These are phyloP conservation scores for Brettanomyces nanus DNA, from an alignment of 805 yeast genomes.

Conservation along the genomic window DNA sequence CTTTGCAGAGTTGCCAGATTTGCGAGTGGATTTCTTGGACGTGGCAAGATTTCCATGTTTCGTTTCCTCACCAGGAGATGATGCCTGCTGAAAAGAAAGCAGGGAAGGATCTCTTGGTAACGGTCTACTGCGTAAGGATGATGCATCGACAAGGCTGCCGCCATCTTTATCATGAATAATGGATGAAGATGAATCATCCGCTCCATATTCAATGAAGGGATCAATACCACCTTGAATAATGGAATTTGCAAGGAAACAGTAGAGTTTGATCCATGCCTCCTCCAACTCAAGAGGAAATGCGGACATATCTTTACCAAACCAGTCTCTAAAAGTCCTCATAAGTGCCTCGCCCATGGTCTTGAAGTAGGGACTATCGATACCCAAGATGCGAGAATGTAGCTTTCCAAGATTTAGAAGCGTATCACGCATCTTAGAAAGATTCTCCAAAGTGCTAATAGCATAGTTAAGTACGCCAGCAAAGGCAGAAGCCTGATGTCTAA, in stretches of 20 bases:
- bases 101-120: neutral
- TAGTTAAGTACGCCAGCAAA: conserved; percentile 72
- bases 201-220: conserved; percentile 30
- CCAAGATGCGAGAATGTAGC: conserved; percentile 66
- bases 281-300: conserved; percentile 54
- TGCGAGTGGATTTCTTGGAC: no score
- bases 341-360: conserved; percentile 70
- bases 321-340: conserved; percentile 57
- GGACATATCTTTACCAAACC: conserved; percentile 32
- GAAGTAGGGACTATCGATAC: conserved; percentile 60
- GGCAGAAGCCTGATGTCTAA: conserved; percentile 70
- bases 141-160: neutral
- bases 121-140: neutral
- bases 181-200: conserved; percentile 2
- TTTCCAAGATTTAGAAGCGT: conserved; percentile 60
- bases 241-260: conserved; percentile 60
- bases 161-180: neutral
- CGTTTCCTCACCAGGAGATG: no score
- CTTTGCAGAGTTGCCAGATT: neutral
- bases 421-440: conserved; percentile 47
- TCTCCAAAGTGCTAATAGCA: conserved; percentile 58
- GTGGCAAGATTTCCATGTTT: no score
- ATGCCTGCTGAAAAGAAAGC: no score
- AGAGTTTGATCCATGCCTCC: conserved; percentile 63
- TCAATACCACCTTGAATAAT: conserved; percentile 54